Conservation (phyloP, 208 protist genomes). For the Porcisia deanei region DNA sequence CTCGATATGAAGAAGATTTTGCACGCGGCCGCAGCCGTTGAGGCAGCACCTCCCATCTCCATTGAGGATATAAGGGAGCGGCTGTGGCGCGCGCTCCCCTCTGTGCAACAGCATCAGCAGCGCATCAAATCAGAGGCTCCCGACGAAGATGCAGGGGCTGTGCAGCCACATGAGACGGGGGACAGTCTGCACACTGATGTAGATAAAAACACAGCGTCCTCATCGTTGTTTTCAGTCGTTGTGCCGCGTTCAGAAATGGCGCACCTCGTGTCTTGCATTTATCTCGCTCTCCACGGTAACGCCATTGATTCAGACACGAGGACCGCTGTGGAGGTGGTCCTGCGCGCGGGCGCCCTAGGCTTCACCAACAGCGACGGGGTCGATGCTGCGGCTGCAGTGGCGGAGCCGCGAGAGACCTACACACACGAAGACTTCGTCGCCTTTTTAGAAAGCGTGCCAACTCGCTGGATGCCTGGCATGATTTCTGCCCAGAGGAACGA, state of each 20-base stretch:
- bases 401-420: slow-evolving; percentile 27
- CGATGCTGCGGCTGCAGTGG: background rate
- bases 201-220: slow-evolving; percentile 16
- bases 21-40: background rate
- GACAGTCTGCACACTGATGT: slow-evolving; percentile 8
- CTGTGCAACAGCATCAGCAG: slow-evolving; percentile 22
- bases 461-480: slow-evolving; percentile 50
- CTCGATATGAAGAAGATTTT: background rate
- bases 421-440: slow-evolving; percentile 37
- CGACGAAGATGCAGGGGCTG: background rate
- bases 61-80: slow-evolving; percentile 52
- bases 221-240: slow-evolving; percentile 12
- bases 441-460: slow-evolving; percentile 50
- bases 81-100: slow-evolving; percentile 73
- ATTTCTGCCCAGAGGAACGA: slow-evolving; percentile 15
- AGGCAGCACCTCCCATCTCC: slow-evolving; percentile 6
- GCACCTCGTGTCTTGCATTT: slow-evolving; percentile 60
- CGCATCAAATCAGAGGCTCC: background rate
- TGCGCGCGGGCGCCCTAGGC: slow-evolving; percentile 16
- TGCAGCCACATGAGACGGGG: no score
- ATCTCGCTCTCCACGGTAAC: slow-evolving; percentile 68
- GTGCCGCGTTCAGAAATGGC: slow-evolving; percentile 57
- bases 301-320: slow-evolving; percentile 47
- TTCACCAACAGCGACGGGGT: background rate
- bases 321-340: slow-evolving; percentile 28